Evolutionary conservation across 2,329 filamentous ascomycete genomes (phyloP).

Genomic region (Fusarium zealandicum): DNA sequence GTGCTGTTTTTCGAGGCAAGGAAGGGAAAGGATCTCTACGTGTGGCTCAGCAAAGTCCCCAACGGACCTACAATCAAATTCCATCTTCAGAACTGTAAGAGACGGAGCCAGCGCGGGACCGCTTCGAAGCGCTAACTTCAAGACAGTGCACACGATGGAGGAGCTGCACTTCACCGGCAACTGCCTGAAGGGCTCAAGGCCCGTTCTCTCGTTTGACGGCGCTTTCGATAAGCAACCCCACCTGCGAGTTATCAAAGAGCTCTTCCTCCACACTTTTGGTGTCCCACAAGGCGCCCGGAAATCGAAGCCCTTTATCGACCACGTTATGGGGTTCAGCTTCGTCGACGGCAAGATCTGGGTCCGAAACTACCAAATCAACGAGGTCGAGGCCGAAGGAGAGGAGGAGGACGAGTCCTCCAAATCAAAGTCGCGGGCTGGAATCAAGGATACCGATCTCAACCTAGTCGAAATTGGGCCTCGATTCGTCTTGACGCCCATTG

Average conservation of each 20-base stretch:
- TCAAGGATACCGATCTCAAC: slow-evolving; percentile 74
- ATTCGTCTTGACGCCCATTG: slow-evolving; percentile 91
- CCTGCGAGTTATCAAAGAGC: slow-evolving; percentile 83
- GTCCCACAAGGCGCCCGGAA: slow-evolving; percentile 89
- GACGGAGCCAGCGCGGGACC: background rate
- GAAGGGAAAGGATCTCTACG: slow-evolving; percentile 92
- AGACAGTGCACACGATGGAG: slow-evolving; percentile 89
- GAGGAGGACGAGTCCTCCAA: slow-evolving; percentile 56
- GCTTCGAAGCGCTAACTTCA: slow-evolving; percentile 32
- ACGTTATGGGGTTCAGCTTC: slow-evolving; percentile 90
- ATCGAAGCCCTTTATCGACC: slow-evolving; percentile 94
- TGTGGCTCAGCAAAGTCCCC: slow-evolving; percentile 91
- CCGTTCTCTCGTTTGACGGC: slow-evolving; percentile 89
- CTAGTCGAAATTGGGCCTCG: slow-evolving; percentile 93
- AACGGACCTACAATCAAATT: slow-evolving; percentile 70
- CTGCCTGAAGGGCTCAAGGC: slow-evolving; percentile 91
- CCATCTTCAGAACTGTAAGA: slow-evolving; percentile 77
- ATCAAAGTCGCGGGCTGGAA: slow-evolving; percentile 45
- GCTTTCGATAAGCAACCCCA: slow-evolving; percentile 84
- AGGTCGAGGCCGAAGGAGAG: slow-evolving; percentile 69
- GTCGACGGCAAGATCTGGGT: slow-evolving; percentile 97
- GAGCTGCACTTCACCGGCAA: slow-evolving; percentile 97
- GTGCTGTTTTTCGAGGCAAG: slow-evolving; percentile 94
- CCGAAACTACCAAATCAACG: slow-evolving; percentile 90
- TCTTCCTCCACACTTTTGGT: slow-evolving; percentile 89